Conservation (phyloP, 345 rosid genomes). For the Turritis glabra region DNA sequence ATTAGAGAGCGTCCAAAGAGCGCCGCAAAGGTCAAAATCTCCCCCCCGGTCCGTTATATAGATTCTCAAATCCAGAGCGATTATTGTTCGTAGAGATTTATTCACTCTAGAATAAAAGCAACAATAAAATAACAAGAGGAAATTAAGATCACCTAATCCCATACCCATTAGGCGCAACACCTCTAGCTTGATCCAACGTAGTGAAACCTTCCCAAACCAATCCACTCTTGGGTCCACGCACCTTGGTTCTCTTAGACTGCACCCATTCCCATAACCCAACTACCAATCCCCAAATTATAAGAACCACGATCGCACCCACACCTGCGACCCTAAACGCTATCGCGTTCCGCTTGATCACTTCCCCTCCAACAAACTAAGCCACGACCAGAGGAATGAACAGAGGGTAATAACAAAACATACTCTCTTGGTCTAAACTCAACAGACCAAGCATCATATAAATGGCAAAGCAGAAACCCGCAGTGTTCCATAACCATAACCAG, state of each 20-base stretch:
- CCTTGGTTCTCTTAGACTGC: conserved; percentile 19
- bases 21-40: too few species aligned
- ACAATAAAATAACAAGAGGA: neutral
- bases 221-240: conserved; percentile 25
- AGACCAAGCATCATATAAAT: neutral
- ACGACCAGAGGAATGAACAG: neutral
- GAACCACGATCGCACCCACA: neutral
- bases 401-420: conserved; percentile 12
- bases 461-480: neutral
- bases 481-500: conserved; percentile 7
- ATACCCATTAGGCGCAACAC: neutral
- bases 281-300: neutral
- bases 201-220: conserved; percentile 35
- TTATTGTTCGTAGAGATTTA: neutral
- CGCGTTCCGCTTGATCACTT: neutral
- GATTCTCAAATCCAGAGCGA: too few species aligned
- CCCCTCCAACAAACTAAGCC: neutral
- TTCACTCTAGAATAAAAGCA: neutral
- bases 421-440: conserved; percentile 26
- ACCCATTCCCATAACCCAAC: neutral
- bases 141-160: conserved; percentile 2
- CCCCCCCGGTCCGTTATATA: too few species aligned
- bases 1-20: too few species aligned
- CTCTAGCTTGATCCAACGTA: conserved; percentile 28
- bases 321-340: neutral